A percentile compares a stretch with the other conserved stretches of the same genome.
phyloP scores from a whole-genome alignment of 78 protist genomes.

The Dictyostelium firmibasis region DNA sequence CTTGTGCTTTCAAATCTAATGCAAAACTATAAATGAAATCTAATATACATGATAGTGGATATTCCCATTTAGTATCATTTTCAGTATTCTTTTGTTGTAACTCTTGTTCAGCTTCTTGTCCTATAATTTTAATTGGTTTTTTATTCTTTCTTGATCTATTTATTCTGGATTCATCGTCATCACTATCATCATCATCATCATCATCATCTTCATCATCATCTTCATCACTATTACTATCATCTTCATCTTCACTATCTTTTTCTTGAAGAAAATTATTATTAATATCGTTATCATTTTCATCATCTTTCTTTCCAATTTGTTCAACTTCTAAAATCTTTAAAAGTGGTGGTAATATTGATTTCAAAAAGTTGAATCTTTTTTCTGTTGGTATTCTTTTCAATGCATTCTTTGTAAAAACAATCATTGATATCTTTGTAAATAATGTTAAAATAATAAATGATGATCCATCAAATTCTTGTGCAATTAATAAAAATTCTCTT shows the following conservation, averaged over 20 bases:
- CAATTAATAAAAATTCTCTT: slow-evolving; percentile 64
- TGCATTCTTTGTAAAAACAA: slow-evolving; percentile 25
- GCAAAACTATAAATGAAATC: slow-evolving; percentile 20
- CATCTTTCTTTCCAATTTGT: neutral
- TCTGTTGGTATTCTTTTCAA: slow-evolving; percentile 39
- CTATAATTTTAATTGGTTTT: slow-evolving; percentile 24
- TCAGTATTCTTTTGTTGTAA: slow-evolving; percentile 52
- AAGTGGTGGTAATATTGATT: slow-evolving; percentile 38
- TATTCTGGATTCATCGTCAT: neutral
- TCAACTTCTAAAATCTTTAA: slow-evolving; percentile 4
- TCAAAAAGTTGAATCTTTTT: slow-evolving; percentile 58
- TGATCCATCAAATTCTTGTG: slow-evolving; percentile 46
- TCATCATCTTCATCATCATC: neutral
- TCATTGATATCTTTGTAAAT: slow-evolving; percentile 30
- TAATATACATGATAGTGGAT: slow-evolving; percentile 57
- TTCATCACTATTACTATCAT: neutral
- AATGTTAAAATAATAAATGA: slow-evolving; percentile 30
- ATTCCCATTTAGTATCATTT: slow-evolving; percentile 40
- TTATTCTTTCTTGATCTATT: neutral
- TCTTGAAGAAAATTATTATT: neutral
- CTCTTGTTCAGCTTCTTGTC: slow-evolving; percentile 19
- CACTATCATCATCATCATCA: neutral
- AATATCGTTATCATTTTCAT: neutral
- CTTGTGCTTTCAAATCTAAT: slow-evolving; percentile 27
- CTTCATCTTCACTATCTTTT: neutral